A percentile compares a stretch with the other conserved stretches of the same genome.
Conservation (phyloP, 2,329 filamentous ascomycete genomes). For the Westerdykella ornata region DNA sequence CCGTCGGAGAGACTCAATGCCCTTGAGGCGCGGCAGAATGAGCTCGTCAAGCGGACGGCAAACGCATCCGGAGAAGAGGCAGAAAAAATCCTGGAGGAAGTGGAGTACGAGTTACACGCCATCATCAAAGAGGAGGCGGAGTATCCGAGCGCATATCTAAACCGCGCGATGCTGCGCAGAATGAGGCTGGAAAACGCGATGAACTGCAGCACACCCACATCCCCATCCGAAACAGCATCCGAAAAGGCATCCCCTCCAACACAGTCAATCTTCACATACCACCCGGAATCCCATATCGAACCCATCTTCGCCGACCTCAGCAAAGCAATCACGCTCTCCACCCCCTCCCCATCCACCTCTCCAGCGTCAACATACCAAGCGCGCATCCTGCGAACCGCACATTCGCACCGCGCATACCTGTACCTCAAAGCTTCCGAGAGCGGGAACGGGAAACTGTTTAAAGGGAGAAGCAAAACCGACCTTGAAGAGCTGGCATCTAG, state of each 20-base stretch:
- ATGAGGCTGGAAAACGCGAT: slow-evolving; percentile 46
- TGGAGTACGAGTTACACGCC: slow-evolving; percentile 41
- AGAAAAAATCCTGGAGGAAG: slow-evolving; percentile 10
- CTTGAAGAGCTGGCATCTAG: slow-evolving; percentile 52
- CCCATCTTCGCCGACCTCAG: slow-evolving; percentile 33
- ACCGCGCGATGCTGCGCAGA: slow-evolving; percentile 62
- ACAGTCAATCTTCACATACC: slow-evolving; percentile 12
- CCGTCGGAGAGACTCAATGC: slow-evolving; percentile 29
- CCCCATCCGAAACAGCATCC: neutral
- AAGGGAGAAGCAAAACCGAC: slow-evolving; percentile 31
- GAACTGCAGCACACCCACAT: neutral
- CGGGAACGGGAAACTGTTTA: slow-evolving; percentile 16
- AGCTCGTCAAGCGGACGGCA: slow-evolving; percentile 37
- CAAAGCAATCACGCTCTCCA: slow-evolving; percentile 52
- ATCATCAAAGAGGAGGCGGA: slow-evolving; percentile 54
- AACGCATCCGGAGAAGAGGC: slow-evolving; percentile 9
- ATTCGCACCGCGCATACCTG: slow-evolving; percentile 60
- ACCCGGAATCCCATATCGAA: slow-evolving; percentile 7
- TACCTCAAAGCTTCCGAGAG: slow-evolving; percentile 36
- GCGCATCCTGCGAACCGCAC: slow-evolving; percentile 60
- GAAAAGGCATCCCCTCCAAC: neutral
- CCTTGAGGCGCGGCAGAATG: slow-evolving; percentile 40
- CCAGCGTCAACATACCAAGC: slow-evolving; percentile 57
- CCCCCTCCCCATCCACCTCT: slow-evolving; percentile 9
- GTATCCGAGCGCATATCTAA: slow-evolving; percentile 69